Evolutionary conservation across 2,329 filamentous ascomycete genomes (phyloP), one percentile per base, ranked within the genome.

Genomic region (Aspergillus clavatus): DNA sequence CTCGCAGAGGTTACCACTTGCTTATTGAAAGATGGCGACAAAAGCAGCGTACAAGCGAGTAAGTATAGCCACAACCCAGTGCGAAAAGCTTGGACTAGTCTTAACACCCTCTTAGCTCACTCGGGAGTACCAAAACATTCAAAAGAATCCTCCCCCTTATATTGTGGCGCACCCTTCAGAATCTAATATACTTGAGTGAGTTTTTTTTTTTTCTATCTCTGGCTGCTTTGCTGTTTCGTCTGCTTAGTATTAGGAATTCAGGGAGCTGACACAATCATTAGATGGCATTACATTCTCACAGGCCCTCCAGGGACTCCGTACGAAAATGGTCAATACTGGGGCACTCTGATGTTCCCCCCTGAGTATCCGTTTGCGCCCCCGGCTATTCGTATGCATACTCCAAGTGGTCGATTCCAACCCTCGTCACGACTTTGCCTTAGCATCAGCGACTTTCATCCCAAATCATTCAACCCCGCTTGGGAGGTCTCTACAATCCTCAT

Each of bases 311-410:
- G 90, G 48, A 98, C 93, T 0, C 91, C 93, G 2, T 98, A 98
- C 67, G 82, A 94, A 60, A 83, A 84, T 62, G 93, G 93, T 37
- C 93, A 98, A 69, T 98, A 97, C 75, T 98, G 93, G 93, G 93
- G 93, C 38, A 96, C 91, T 1, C 78, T 98, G 40, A 84, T 94
- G 54, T 98, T 98, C 69, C 93, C 93, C 12, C 81, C 90, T 7
- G 90, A 96, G 74, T 98, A 98, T 67, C 93, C 93, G 21, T 98
- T 96, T 70, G 91, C 90, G 10, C 93, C 93, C 24, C 93, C 93
- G 4, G 89, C 93, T 2, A 98, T 98, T 69, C 89, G 91, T 63
- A 98, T 98, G 93, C 93, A 97, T 75, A 98, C 93, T 0, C 93
- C 93, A 1, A 91, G 86, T 10, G 93, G 93, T 47, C 87, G 93